Conservation (phyloP, 2,329 filamentous ascomycete genomes). For the Claviceps paspali region DNA sequence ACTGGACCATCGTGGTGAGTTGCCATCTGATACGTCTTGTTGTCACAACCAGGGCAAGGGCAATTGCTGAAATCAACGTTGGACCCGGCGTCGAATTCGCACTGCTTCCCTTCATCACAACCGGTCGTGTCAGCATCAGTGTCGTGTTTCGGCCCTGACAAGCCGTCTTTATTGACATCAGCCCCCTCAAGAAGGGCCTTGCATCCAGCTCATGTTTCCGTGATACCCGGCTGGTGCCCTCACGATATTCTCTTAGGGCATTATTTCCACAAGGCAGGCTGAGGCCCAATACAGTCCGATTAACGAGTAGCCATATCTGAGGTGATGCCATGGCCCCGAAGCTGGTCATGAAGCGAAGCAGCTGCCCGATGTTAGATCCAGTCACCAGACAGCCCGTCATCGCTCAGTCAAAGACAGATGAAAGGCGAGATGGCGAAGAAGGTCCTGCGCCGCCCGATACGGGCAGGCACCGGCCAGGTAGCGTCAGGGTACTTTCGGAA, state of each 20-base stretch:
- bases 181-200: background rate
- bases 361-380: conserved; percentile 11
- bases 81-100: background rate
- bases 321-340: conserved; percentile 13
- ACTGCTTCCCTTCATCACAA: background rate
- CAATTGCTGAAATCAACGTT: background rate
- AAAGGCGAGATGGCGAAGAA: conserved; percentile 1
- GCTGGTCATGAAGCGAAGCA: conserved; percentile 14
- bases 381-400: background rate
- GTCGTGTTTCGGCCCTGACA: conserved; percentile 1
- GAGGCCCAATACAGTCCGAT: background rate
- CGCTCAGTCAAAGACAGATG: background rate
- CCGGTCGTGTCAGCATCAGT: background rate
- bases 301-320: background rate
- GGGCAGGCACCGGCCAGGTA: conserved; percentile 13
- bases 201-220: too few species aligned
- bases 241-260: background rate
- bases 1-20: background rate
- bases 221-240: conserved; percentile 2
- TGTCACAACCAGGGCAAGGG: background rate
- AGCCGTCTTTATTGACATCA: background rate
- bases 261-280: background rate
- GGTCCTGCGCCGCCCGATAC: conserved; percentile 7
- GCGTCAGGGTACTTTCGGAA: conserved; percentile 20
- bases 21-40: background rate